Conservation (phyloP, 345 rosid genomes). For the Linum tenue region DNA sequence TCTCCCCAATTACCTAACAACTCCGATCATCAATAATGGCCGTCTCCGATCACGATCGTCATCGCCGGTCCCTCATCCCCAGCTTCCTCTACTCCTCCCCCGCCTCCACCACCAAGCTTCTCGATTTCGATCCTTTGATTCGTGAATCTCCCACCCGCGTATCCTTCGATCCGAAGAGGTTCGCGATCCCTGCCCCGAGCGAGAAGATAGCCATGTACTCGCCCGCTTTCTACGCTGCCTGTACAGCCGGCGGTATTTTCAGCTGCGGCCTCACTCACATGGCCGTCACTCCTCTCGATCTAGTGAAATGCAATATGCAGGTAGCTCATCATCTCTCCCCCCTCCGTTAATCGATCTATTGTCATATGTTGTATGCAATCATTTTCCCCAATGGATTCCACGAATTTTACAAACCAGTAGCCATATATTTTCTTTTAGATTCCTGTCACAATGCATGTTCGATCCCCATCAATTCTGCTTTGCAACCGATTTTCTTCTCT, state of each 20-base stretch:
- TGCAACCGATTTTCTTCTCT: background rate
- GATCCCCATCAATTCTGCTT: background rate
- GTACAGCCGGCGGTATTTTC: slow-evolving; percentile 17
- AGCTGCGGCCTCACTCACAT: no score
- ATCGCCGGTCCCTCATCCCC: slow-evolving; percentile 45
- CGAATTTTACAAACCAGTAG: no score
- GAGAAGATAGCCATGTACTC: slow-evolving; percentile 75
- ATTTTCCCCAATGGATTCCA: no score
- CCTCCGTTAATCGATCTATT: no score
- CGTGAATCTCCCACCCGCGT: slow-evolving; percentile 6
- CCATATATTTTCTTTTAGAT: no score
- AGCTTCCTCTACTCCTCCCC: slow-evolving; percentile 51
- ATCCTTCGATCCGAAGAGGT: slow-evolving; percentile 6
- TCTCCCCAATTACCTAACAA: no score
- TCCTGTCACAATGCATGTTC: no score
- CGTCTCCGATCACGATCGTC: slow-evolving; percentile 22
- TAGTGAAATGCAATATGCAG: slow-evolving; percentile 77
- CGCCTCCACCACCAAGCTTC: slow-evolving; percentile 14
- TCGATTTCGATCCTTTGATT: slow-evolving; percentile 21
- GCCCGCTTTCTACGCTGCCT: slow-evolving; percentile 67
- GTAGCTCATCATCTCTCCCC: no score
- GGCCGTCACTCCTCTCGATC: no score
- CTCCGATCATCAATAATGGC: slow-evolving; percentile 27
- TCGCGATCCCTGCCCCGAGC: slow-evolving; percentile 47
- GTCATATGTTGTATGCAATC: no score